Evolutionary conservation across 441 rosid species (phyloP).

Genomic region (Adansonia grandidieri): DNA sequence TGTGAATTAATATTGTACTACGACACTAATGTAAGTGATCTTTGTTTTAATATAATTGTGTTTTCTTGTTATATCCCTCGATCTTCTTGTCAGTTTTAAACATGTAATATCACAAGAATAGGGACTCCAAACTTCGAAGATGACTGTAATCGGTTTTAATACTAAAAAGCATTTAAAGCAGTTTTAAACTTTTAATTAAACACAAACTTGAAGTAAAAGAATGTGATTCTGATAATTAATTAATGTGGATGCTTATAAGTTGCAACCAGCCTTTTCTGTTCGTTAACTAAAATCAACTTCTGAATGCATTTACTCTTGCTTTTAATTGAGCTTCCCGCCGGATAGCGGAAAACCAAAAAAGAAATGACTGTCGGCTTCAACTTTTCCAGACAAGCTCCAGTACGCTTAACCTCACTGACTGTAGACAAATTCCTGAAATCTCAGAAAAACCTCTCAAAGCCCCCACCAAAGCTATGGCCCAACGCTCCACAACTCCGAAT

Average conservation of each 20-base stretch:
- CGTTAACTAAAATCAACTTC: no score
- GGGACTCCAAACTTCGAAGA: neutral
- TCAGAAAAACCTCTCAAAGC: constrained; percentile 51
- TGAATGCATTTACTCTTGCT: no score
- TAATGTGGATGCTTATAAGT: neutral
- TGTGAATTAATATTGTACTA: neutral
- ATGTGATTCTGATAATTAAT: neutral
- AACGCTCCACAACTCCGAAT: constrained; percentile 33
- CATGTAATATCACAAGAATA: neutral
- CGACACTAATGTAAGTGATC: neutral
- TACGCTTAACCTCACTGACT: constrained; percentile 29
- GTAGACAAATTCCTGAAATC: constrained; percentile 48
- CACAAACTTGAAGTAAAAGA: no score
- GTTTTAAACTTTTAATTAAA: no score
- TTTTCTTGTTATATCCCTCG: neutral
- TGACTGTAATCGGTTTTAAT: neutral
- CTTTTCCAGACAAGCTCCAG: constrained; percentile 21
- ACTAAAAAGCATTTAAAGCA: neutral
- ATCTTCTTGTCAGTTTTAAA: neutral
- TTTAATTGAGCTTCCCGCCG: neutral
- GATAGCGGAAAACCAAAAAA: neutral
- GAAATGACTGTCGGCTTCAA: constrained; percentile 29
- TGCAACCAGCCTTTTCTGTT: no score
- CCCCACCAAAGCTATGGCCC: constrained; percentile 55
- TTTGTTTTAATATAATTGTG: neutral